phyloP scores from a whole-genome alignment of 495 filamentous ascomycete genomes.

The Penicillium paxilli region DNA sequence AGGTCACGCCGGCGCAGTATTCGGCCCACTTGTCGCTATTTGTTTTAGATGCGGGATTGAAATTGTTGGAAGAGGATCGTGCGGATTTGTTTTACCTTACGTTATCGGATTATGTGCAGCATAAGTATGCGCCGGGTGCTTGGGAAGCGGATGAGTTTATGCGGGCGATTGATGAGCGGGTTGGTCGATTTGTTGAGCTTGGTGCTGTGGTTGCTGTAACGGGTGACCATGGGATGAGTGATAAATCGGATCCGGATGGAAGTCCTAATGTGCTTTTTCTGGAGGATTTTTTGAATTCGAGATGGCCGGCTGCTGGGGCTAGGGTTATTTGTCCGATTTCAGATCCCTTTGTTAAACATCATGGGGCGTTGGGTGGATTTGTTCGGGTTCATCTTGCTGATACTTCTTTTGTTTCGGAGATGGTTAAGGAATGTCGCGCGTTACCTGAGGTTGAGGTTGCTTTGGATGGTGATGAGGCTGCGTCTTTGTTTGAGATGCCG shows the following conservation, averaged over 20 bases:
- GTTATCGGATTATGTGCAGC: background rate
- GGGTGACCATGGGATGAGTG: constrained; percentile 2
- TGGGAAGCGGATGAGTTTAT: background rate
- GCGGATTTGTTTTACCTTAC: background rate
- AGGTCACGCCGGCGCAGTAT: background rate
- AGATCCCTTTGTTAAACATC: constrained; percentile 3
- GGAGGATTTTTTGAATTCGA: background rate
- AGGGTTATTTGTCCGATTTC: constrained; percentile 1
- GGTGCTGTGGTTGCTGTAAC: constrained; percentile 2
- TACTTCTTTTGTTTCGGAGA: background rate
- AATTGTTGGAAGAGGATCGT: background rate
- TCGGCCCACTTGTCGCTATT: background rate
- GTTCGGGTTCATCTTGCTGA: background rate
- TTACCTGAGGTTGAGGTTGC: background rate
- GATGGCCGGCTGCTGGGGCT: background rate
- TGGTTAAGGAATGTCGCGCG: background rate
- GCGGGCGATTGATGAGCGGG: background rate
- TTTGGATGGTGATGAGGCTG: background rate
- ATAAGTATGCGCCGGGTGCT: background rate
- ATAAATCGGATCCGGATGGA: background rate
- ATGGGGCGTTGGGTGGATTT: constrained; percentile 1
- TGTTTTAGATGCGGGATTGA: background rate
- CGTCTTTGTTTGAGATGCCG: background rate
- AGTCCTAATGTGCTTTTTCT: background rate
- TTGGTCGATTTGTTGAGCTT: background rate